Conservation (phyloP, 2,329 filamentous ascomycete species). For the Neonectria ditissima region DNA sequence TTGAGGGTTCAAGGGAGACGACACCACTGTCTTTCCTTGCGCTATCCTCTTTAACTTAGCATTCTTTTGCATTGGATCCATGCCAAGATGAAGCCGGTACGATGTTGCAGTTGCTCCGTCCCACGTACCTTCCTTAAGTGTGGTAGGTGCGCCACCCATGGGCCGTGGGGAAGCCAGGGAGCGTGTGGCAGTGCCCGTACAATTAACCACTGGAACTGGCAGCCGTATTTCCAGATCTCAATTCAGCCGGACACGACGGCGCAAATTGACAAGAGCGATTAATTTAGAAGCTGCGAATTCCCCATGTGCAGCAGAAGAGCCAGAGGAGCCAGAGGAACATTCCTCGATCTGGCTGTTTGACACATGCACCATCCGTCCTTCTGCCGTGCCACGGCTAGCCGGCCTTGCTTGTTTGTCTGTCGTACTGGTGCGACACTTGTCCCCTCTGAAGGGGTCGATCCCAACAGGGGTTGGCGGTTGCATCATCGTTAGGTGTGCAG, state of each 20-base stretch:
- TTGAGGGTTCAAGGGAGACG: not conserved
- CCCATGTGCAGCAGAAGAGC: too few species aligned
- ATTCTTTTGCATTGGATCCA: constrained; percentile 15
- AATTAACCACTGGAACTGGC: not conserved
- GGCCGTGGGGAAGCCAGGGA: constrained; percentile 10
- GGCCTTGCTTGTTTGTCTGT: constrained; percentile 15
- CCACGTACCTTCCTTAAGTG: constrained; percentile 12
- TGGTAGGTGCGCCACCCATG: constrained; percentile 22
- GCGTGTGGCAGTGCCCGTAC: not conserved
- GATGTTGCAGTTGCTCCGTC: constrained; percentile 3
- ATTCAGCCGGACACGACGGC: not conserved
- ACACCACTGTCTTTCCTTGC: not conserved
- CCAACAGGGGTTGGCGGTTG: constrained; percentile 8
- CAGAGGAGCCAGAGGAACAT: too few species aligned
- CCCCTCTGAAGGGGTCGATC: constrained; percentile 12
- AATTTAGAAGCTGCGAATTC: not conserved
- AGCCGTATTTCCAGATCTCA: not conserved
- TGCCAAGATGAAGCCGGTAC: constrained; percentile 20
- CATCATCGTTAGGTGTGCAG: not conserved
- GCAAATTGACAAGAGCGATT: not conserved
- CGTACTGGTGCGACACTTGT: constrained; percentile 21
- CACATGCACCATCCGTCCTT: not conserved
- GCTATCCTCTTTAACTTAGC: not conserved
- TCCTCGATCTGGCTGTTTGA: not conserved
- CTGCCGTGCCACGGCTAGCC: constrained; percentile 3